Evolutionary conservation across 768 basidiomycete genomes (phyloP).

Genomic region (Pleurotus eryngii): DNA sequence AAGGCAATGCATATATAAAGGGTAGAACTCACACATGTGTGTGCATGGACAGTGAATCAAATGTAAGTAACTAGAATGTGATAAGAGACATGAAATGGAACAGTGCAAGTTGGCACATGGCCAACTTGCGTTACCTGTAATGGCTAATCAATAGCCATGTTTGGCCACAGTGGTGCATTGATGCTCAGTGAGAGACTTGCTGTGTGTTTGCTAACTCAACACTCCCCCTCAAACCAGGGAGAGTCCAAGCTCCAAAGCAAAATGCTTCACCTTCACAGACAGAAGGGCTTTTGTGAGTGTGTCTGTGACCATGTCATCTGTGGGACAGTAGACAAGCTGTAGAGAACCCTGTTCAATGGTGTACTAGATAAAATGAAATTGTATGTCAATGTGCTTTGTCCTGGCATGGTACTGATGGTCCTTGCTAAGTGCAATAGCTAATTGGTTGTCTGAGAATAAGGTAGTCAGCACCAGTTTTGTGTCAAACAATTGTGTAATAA

Average conservation of each 20-base stretch:
- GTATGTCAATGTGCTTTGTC: constrained; percentile 31
- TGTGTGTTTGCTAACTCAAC: too few species aligned
- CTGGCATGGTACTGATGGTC: constrained; percentile 23
- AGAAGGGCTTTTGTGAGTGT: constrained; percentile 22
- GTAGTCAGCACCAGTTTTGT: not conserved
- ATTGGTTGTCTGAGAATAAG: constrained; percentile 12
- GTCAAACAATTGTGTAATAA: constrained; percentile 12
- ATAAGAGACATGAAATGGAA: too few species aligned
- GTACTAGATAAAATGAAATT: constrained; percentile 22
- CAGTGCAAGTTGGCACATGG: too few species aligned
- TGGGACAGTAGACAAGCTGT: constrained; percentile 10
- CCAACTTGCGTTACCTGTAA: too few species aligned
- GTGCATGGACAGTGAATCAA: too few species aligned
- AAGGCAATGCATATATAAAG: too few species aligned
- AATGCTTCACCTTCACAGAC: constrained; percentile 9
- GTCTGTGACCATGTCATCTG: constrained; percentile 24
- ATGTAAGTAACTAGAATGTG: too few species aligned
- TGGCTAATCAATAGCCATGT: too few species aligned
- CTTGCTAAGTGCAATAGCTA: constrained; percentile 12
- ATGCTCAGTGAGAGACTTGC: too few species aligned
- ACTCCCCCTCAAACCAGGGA: too few species aligned
- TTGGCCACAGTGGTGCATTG: too few species aligned
- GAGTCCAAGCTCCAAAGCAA: constrained; percentile 2
- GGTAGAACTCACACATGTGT: too few species aligned
- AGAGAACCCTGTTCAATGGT: constrained; percentile 12